These are phyloP conservation scores for Penicillium subrubescens DNA, from an alignment of 495 filamentous ascomycete genomes.

Conservation along the genomic window DNA sequence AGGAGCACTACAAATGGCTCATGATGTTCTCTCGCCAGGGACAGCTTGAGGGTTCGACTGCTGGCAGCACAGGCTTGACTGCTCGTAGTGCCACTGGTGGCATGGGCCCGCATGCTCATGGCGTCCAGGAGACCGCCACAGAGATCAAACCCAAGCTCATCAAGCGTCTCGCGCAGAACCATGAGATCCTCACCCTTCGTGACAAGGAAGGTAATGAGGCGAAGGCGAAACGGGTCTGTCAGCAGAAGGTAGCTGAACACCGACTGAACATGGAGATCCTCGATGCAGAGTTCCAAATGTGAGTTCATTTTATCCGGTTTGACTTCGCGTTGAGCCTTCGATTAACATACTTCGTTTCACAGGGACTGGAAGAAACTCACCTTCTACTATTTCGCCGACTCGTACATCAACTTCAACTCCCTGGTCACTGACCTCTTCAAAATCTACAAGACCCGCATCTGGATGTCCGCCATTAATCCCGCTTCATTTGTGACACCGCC, in stretches of 20 bases:
- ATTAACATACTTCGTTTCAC: neutral
- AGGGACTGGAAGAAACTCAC: slow-evolving; percentile 99
- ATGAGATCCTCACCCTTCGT: slow-evolving; percentile 82
- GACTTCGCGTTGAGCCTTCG: too few species aligned
- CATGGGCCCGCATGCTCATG: slow-evolving; percentile 72
- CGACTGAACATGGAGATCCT: slow-evolving; percentile 97
- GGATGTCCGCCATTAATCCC: slow-evolving; percentile 99
- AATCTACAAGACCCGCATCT: slow-evolving; percentile 97
- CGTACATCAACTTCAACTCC: slow-evolving; percentile 98
- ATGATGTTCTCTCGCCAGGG: slow-evolving; percentile 89
- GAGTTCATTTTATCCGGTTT: slow-evolving; percentile 38
- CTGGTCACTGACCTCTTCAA: slow-evolving; percentile 97
- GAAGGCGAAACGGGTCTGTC: slow-evolving; percentile 93
- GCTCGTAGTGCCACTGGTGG: slow-evolving; percentile 66
- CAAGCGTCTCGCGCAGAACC: slow-evolving; percentile 85
- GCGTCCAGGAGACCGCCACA: slow-evolving; percentile 71
- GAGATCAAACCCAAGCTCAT: slow-evolving; percentile 96
- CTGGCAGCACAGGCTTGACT: slow-evolving; percentile 54
- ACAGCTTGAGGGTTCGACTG: slow-evolving; percentile 63
- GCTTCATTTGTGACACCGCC: slow-evolving; percentile 90
- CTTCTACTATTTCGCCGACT: slow-evolving; percentile 97
- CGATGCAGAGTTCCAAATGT: slow-evolving; percentile 99
- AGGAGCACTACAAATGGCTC: slow-evolving; percentile 94
- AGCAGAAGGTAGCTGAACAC: slow-evolving; percentile 94
- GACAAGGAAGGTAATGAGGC: slow-evolving; percentile 98